Conservation (phyloP, 305 asterid genomes). For the Ajuga reptans region DNA sequence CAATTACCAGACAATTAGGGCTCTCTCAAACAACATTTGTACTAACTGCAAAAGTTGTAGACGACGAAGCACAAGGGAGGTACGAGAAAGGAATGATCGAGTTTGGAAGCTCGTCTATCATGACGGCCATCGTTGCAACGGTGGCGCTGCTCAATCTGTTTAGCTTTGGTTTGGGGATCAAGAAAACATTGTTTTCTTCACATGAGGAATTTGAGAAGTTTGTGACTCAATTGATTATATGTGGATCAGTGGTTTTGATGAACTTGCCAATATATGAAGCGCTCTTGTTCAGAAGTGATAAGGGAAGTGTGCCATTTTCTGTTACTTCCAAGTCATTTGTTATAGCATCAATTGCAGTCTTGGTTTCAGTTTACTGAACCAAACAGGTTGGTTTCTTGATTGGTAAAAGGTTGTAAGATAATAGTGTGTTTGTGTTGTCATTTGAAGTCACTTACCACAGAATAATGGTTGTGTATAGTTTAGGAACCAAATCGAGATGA, state of each 20-base stretch:
- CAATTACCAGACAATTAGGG: constrained; percentile 37
- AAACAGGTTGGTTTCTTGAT: neutral
- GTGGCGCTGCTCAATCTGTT: constrained; percentile 51
- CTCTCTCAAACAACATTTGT: constrained; percentile 42
- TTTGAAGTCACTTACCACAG: neutral
- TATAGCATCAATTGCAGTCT: constrained; percentile 22
- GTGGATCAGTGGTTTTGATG: constrained; percentile 24
- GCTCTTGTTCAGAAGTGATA: constrained; percentile 32
- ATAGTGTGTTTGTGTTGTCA: neutral
- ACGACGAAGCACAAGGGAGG: constrained; percentile 41
- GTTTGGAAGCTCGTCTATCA: constrained; percentile 55
- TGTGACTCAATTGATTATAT: constrained; percentile 24
- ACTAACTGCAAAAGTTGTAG: constrained; percentile 53
- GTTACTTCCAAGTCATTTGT: constrained; percentile 30
- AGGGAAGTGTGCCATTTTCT: constrained; percentile 32
- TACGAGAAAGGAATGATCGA: constrained; percentile 50
- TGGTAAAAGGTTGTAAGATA: neutral
- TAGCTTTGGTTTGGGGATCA: constrained; percentile 36
- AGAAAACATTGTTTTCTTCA: constrained; percentile 9
- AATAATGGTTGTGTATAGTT: too few species aligned
- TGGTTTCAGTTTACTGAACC: constrained; percentile 19
- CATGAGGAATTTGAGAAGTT: neutral
- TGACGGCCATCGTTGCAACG: constrained; percentile 42
- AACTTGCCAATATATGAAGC: constrained; percentile 42
- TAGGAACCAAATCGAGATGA: too few species aligned